Conservation (phyloP, 176 grass and related monocot genomes). For the Pontederia paniculata region DNA sequence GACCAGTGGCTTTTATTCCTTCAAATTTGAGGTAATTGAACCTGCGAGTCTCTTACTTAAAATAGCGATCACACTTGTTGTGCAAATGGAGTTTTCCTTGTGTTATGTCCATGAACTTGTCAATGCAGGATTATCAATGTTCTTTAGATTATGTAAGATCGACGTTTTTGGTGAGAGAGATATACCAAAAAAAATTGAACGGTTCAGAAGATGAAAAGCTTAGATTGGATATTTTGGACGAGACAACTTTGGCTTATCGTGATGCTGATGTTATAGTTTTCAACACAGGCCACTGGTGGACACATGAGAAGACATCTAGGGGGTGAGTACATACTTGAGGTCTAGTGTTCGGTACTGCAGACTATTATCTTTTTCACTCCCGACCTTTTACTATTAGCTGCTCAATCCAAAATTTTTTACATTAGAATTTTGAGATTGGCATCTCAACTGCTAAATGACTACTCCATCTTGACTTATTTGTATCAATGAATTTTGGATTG, state of each 20-base stretch:
- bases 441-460: too few species aligned
- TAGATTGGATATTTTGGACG: conserved; percentile 64
- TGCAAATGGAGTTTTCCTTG: background rate
- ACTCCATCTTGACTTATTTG: background rate
- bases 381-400: too few species aligned
- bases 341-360: background rate
- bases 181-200: conserved; percentile 15
- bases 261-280: conserved; percentile 70
- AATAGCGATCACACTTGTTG: too few species aligned
- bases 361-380: too few species aligned
- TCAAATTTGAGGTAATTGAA: conserved; percentile 58
- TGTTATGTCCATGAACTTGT: background rate
- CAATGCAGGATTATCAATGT: conserved; percentile 66
- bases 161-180: conserved; percentile 58
- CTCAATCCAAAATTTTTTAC: too few species aligned
- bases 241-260: conserved; percentile 41
- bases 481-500: background rate
- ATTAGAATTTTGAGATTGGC: background rate
- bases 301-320: conserved; percentile 66
- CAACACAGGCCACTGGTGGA: conserved; percentile 97
- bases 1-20: conserved; percentile 73
- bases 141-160: conserved; percentile 83
- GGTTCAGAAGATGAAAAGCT: conserved; percentile 35
- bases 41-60: too few species aligned
- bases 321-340: conserved; percentile 29